Evolutionary conservation across 2,329 filamentous ascomycete species (phyloP), one percentile per base, ranked within the genome.

Genomic region (Raffaelea deltoideospora): DNA sequence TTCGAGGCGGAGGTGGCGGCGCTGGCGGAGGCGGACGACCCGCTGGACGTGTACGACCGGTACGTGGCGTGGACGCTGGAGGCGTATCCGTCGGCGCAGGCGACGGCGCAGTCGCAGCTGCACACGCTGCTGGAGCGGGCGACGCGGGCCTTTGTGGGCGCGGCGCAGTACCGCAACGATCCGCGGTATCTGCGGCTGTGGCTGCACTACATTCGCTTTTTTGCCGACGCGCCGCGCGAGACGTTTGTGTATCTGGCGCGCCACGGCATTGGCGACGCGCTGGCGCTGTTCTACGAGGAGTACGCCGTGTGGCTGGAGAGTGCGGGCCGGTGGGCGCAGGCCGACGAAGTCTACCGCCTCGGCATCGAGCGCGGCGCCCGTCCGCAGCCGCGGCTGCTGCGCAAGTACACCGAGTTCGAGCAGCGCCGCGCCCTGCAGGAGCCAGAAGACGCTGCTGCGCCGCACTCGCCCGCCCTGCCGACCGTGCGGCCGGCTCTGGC

Each of bases 1-100:
- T 96, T 84, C 49, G 90, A 98, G 58, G 70, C 75, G 11, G 90
- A 96, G 56, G 59, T 96, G 15, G 67, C 74, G 31, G 72, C 66
- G 33, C 77, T 92, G 35, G 72, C 74, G 44, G 90, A 98, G 54
- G 84, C 83, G 0, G 90, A 98, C 53, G 90, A 98, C 51, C 90
- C 90, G 1, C 74, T 98, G 33, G 90, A 96, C 50, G 72, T 95
- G 43, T 98, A 85, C 61, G 88, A 96, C 55, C 79, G 90, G 54
- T 98, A 98, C 54, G 84, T 96, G 40, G 85, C 85, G 59, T 98
- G 90, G 90, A 94, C 87, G 1, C 64, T 96, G 21, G 84, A 95
- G 56, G 81, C 88, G 37, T 98, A 96, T 55, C 88, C 90, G 2
- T 88, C 87, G 0, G 83, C 88, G 19, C 87, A 95, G 61, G 85